Evolutionary conservation across 257 asterid species (phyloP).

Genomic region (Fraxinus excelsior): DNA sequence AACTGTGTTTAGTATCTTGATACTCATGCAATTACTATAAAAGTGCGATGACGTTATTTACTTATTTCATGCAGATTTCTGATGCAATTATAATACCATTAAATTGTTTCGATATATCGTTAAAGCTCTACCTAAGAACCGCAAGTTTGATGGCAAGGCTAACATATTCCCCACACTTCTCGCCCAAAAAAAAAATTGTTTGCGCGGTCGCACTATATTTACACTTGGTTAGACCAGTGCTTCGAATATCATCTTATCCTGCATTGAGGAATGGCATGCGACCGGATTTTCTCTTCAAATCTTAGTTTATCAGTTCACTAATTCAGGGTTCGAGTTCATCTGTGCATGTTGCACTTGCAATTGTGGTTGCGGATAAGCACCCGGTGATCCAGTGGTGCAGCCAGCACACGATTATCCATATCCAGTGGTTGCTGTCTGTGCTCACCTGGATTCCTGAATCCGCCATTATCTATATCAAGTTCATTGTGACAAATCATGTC

Average conservation of each 20-base stretch:
- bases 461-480: no score
- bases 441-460: no score
- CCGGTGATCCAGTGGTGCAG: not conserved
- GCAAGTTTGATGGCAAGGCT: not conserved
- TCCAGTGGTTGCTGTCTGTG: no score
- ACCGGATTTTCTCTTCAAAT: constrained; percentile 23
- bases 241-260: not conserved
- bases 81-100: no score
- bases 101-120: no score
- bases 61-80: not conserved
- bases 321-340: constrained; percentile 45
- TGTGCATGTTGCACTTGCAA: constrained; percentile 32
- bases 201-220: not conserved
- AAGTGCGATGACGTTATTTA: not conserved
- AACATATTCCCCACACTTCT: not conserved
- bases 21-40: not conserved
- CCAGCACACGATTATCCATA: no score
- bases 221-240: not conserved
- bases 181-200: not conserved
- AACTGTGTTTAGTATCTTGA: not conserved
- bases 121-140: not conserved
- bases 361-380: constrained; percentile 43
- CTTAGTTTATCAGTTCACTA: constrained; percentile 39
- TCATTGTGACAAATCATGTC: no score
- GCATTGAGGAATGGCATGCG: not conserved